Evolutionary conservation across 2,329 filamentous ascomycete species (phyloP).

Genomic region (Epichloe baconii): DNA sequence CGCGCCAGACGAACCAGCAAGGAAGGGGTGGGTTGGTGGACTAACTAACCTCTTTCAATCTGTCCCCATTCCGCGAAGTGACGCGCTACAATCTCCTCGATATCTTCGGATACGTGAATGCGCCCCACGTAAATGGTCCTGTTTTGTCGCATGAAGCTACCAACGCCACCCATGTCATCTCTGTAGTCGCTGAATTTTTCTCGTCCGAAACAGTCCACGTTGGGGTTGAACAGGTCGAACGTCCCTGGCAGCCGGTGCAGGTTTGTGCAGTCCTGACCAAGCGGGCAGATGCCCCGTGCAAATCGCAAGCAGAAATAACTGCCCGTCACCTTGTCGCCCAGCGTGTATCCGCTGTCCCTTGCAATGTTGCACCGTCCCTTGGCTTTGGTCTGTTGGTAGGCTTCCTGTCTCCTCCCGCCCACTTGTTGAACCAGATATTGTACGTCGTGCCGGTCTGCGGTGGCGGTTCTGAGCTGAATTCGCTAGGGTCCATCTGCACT

Average conservation of each 20-base stretch:
- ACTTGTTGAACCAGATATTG: slow-evolving; percentile 92
- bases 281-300: slow-evolving; percentile 67
- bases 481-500: slow-evolving; percentile 76
- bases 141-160: slow-evolving; percentile 87
- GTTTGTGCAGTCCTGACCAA: slow-evolving; percentile 87
- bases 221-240: slow-evolving; percentile 84
- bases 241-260: slow-evolving; percentile 78
- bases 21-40: not conserved
- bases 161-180: slow-evolving; percentile 96
- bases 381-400: slow-evolving; percentile 78
- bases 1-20: not conserved
- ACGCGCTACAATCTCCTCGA: slow-evolving; percentile 86
- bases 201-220: slow-evolving; percentile 79
- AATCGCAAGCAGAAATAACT: slow-evolving; percentile 92
- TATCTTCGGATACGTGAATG: slow-evolving; percentile 92
- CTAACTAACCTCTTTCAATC: slow-evolving; percentile 54
- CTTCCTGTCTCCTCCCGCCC: slow-evolving; percentile 92
- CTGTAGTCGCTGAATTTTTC: slow-evolving; percentile 85
- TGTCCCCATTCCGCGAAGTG: slow-evolving; percentile 97
- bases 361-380: slow-evolving; percentile 78
- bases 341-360: slow-evolving; percentile 65
- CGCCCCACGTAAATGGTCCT: slow-evolving; percentile 85
- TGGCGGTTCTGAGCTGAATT: slow-evolving; percentile 70
- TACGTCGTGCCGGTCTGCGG: slow-evolving; percentile 90
- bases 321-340: slow-evolving; percentile 62